Percentiles rank a stretch among this genome's conserved stretches.
These are phyloP conservation scores for Phlyctochytrium bullatum DNA, from an alignment of 192 early-diverging fungal species.

Conservation along the genomic window DNA sequence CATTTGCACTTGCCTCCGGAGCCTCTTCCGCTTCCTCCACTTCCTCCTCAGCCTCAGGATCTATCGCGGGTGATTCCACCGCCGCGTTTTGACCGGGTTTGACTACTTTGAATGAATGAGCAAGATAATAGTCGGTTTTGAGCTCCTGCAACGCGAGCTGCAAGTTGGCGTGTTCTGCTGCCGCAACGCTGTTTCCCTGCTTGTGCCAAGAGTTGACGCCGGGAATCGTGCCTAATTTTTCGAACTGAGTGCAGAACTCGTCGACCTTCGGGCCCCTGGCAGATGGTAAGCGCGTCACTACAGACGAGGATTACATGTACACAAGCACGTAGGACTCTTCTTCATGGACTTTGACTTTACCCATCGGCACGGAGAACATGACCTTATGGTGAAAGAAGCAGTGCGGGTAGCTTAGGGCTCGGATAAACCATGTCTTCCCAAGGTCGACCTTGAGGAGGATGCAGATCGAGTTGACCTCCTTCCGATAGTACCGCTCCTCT, in stretches of 20 bases:
- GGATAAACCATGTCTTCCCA: conserved; percentile 29
- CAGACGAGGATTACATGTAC: conserved; percentile 30
- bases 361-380: conserved; percentile 35
- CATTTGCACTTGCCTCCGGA: no score
- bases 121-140: no score
- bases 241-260: neutral
- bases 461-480: conserved; percentile 31
- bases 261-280: neutral
- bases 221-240: neutral
- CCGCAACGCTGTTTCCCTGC: no score
- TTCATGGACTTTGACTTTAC: conserved; percentile 34
- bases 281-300: neutral
- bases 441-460: conserved; percentile 36
- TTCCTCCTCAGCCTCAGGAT: no score
- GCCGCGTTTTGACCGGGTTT: no score
- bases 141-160: no score
- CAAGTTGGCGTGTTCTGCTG: no score
- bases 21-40: no score
- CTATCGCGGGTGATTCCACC: no score
- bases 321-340: conserved; percentile 34
- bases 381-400: conserved; percentile 35
- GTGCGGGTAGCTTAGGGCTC: conserved; percentile 36
- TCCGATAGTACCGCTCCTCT: conserved; percentile 19
- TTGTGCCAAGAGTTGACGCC: neutral
- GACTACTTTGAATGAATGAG: no score